Evolutionary conservation across 805 yeast species (phyloP), one percentile per base, ranked within the genome.

Genomic region (Wickerhamiella spandovensis): DNA sequence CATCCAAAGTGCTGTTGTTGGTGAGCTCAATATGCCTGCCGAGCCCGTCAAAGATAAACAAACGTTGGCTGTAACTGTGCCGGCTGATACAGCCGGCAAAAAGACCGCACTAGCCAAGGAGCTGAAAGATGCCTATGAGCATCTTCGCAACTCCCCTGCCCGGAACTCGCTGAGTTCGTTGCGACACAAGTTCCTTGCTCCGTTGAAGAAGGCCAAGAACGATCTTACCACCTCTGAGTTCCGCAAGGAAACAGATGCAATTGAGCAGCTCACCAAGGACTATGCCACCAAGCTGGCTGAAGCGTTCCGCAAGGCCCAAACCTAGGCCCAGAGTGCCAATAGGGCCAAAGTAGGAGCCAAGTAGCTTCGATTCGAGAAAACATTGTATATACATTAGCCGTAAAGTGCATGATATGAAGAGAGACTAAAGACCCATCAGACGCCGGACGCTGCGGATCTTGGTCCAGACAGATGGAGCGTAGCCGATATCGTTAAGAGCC

Each of bases 401-500:
- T 25, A 7, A 25, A 25, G 35, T 24, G 20, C 20, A 7, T 4
- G 35, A 24, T 15, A 9, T 9, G 17, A 43, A 43, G 15, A 9
- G 32, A 22, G 15, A 18, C 22, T 20, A 44, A 7, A 44, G 28
- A 7, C 46, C 46, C 38, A 82, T 79, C 55, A 79, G 58, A 0
- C 76, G 69, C 48, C 76, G 70, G 39, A 79, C 55, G 3, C 81
- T 76, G 56, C 76, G 78, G 39, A 77, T 58, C 58, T 76, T 77
- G 54, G 78, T 79, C 92, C 95, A 84, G 41, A 73, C 55, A 48
- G 90, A 78, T 48, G 67, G 50, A 12, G 65, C 74, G 56, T 92
- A 92, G 23, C 95, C 94, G 22, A 89, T 90, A 41, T 76, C 74
- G 61, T 88, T 89, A 65, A 92, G 74, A 35, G 85, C 80, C 52